These are phyloP conservation scores for Hyphopichia fennica DNA, from an alignment of 1,139 yeast species.

Conservation along the genomic window DNA sequence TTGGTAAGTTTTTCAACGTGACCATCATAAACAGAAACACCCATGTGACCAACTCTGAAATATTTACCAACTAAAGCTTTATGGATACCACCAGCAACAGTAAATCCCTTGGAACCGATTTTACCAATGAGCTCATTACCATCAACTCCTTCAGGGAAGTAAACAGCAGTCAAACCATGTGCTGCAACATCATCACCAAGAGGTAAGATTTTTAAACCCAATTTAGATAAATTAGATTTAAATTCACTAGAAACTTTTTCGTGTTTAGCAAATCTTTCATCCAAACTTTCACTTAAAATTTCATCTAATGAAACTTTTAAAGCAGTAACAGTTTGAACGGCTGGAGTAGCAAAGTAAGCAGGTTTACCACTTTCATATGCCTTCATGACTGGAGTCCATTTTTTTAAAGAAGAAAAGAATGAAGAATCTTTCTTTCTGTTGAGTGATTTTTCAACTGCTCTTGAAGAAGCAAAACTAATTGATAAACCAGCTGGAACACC, in stretches of 20 bases:
- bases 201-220: conserved; percentile 74
- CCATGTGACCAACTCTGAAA: conserved; percentile 97
- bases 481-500: conserved; percentile 95
- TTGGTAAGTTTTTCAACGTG: conserved; percentile 37
- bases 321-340: conserved; percentile 83
- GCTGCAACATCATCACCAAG: conserved; percentile 64
- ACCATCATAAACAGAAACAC: conserved; percentile 50
- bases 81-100: conserved; percentile 90
- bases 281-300: conserved; percentile 61
- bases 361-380: conserved; percentile 82
- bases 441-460: conserved; percentile 68
- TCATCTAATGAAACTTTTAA: conserved; percentile 75
- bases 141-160: conserved; percentile 73
- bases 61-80: conserved; percentile 77
- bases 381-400: conserved; percentile 88
- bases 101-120: conserved; percentile 67
- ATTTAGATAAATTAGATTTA: conserved; percentile 53
- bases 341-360: conserved; percentile 93
- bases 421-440: conserved; percentile 56
- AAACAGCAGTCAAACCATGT: conserved; percentile 84
- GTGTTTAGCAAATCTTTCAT: conserved; percentile 64
- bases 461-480: conserved; percentile 69
- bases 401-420: conserved; percentile 73
- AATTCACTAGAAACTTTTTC: conserved; percentile 61
- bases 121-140: conserved; percentile 60